These are phyloP conservation scores for Pleurozium schreberi DNA, from an alignment of 225 moss, liverwort and hornwort species.

Conservation along the genomic window DNA sequence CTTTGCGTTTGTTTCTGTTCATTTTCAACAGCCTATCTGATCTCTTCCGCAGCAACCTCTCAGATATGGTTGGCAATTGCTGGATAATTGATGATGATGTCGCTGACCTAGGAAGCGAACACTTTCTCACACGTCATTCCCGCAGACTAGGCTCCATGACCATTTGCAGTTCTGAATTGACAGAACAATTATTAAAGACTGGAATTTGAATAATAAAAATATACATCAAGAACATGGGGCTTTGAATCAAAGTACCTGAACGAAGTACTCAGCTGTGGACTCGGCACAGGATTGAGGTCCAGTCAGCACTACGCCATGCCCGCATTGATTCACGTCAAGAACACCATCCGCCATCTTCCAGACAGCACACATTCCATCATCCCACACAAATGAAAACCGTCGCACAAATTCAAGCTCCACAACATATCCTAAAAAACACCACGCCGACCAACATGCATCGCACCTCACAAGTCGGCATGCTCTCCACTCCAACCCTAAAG, in stretches of 20 bases:
- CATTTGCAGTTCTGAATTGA: background rate
- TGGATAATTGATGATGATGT: background rate
- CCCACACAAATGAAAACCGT: background rate
- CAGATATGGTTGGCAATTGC: background rate
- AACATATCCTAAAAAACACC: background rate
- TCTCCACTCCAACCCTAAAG: background rate
- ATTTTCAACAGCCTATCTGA: background rate
- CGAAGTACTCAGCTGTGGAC: background rate
- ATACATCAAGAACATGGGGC: too few relatives aligned
- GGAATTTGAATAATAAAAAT: too few relatives aligned
- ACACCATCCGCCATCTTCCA: background rate
- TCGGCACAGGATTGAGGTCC: background rate
- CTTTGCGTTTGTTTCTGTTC: background rate
- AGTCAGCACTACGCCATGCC: background rate
- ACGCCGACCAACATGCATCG: background rate
- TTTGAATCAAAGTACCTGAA: background rate
- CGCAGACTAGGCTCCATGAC: background rate
- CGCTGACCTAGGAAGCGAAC: background rate
- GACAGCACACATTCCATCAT: background rate
- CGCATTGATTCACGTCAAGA: background rate
- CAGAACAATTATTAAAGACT: background rate
- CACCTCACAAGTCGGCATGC: background rate
- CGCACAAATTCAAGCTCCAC: background rate
- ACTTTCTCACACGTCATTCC: background rate
- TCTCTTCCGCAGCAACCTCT: background rate